phyloP scores from a whole-genome alignment of 2,329 filamentous ascomycete genomes.

The Fusarium secorum region DNA sequence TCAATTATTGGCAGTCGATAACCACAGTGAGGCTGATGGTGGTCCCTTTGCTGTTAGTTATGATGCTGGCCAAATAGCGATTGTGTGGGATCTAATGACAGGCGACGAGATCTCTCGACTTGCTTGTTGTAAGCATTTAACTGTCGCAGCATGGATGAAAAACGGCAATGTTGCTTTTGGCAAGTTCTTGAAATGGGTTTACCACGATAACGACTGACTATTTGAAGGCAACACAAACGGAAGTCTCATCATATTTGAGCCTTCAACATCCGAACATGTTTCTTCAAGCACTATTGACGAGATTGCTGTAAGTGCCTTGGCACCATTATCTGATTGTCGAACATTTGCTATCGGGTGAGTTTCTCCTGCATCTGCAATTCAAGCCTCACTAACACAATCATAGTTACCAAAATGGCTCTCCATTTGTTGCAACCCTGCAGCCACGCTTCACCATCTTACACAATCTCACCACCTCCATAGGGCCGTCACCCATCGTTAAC shows the following conservation, averaged over 20 bases:
- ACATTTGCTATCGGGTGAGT: slow-evolving; percentile 94
- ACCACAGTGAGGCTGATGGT: slow-evolving; percentile 83
- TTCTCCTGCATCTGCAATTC: background rate
- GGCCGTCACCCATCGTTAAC: slow-evolving; percentile 85
- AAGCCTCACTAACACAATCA: slow-evolving; percentile 16
- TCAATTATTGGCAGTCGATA: slow-evolving; percentile 85
- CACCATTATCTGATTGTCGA: slow-evolving; percentile 86
- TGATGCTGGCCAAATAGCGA: slow-evolving; percentile 87
- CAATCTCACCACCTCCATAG: slow-evolving; percentile 83
- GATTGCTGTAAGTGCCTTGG: slow-evolving; percentile 90
- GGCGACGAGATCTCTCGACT: slow-evolving; percentile 92
- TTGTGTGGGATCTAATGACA: slow-evolving; percentile 95
- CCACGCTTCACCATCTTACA: slow-evolving; percentile 94
- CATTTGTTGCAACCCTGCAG: slow-evolving; percentile 86
- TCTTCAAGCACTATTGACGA: slow-evolving; percentile 88
- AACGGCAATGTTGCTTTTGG: slow-evolving; percentile 98
- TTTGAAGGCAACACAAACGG: slow-evolving; percentile 84
- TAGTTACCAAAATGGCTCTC: slow-evolving; percentile 94
- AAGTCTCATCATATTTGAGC: slow-evolving; percentile 93
- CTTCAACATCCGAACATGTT: slow-evolving; percentile 89
- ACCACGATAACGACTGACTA: slow-evolving; percentile 26
- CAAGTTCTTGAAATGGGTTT: slow-evolving; percentile 54
- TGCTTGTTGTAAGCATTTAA: slow-evolving; percentile 85
- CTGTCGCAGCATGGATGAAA: slow-evolving; percentile 90
- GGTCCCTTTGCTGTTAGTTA: slow-evolving; percentile 92